A percentile compares a stretch with the other conserved stretches of the same genome.
phyloP scores from a whole-genome alignment of 495 filamentous ascomycete genomes.

The Melanomma pulvis-pyrius region DNA sequence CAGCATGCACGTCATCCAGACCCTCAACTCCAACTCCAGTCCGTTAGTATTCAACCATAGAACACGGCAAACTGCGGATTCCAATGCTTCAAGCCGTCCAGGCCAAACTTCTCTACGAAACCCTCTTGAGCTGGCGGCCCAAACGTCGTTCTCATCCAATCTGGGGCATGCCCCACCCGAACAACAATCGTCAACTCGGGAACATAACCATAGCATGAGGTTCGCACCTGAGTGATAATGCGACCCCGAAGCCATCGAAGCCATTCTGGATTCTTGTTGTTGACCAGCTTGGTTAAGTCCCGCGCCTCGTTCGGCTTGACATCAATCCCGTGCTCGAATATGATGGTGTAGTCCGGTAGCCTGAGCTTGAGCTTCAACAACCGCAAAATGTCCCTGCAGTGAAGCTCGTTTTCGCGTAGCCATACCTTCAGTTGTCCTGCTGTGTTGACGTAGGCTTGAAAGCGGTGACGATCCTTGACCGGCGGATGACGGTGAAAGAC shows the following conservation, averaged over 20 bases:
- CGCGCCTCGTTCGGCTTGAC: background rate
- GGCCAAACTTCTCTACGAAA: background rate
- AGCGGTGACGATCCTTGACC: background rate
- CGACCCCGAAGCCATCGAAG: slow-evolving; percentile 1
- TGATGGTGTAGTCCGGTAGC: slow-evolving; percentile 13
- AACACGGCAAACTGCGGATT: background rate
- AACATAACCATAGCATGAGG: background rate
- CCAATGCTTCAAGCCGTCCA: background rate
- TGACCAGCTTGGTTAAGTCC: background rate
- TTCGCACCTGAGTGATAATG: slow-evolving; percentile 2
- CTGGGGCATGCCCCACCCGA: background rate
- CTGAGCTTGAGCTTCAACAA: slow-evolving; percentile 5
- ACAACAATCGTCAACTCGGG: background rate
- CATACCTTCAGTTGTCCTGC: slow-evolving; percentile 2
- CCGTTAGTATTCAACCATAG: background rate
- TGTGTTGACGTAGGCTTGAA: slow-evolving; percentile 1
- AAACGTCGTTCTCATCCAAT: background rate
- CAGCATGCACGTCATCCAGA: background rate
- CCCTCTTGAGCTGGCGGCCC: background rate
- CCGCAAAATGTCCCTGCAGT: background rate
- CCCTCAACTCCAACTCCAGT: background rate
- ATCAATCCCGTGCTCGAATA: background rate
- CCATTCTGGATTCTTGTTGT: slow-evolving; percentile 14
- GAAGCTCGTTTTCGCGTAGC: slow-evolving; percentile 1
- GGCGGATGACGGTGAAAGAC: background rate